Percentiles rank a stretch among this genome's conserved stretches.
phyloP scores from a whole-genome alignment of 495 filamentous ascomycete genomes.

The Aspergillus wentii region DNA sequence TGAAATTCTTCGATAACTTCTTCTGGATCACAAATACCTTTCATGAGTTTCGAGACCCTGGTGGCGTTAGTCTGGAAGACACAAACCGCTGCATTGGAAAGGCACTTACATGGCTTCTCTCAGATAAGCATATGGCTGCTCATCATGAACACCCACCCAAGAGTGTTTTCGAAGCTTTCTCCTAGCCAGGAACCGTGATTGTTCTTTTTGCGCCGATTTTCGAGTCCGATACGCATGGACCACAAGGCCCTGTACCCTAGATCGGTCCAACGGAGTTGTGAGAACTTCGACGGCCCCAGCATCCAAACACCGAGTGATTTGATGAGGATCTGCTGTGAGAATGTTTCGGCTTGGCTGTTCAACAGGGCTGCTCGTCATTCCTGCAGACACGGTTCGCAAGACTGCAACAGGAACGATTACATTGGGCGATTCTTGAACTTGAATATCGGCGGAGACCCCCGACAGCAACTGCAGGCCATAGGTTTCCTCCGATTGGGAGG shows the following conservation, averaged over 20 bases:
- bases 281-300: constrained; percentile 83
- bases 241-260: constrained; percentile 65
- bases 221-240: constrained; percentile 79
- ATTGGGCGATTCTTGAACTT: constrained; percentile 64
- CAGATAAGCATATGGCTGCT: constrained; percentile 84
- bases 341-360: constrained; percentile 36
- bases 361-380: constrained; percentile 18
- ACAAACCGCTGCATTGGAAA: not conserved
- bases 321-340: constrained; percentile 34
- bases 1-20: constrained; percentile 50
- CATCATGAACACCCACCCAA: constrained; percentile 85
- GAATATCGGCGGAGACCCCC: constrained; percentile 64
- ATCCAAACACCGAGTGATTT: constrained; percentile 67
- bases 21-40: constrained; percentile 78
- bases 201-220: constrained; percentile 63
- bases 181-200: constrained; percentile 57
- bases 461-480: constrained; percentile 67
- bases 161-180: constrained; percentile 76
- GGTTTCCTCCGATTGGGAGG: constrained; percentile 48
- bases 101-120: constrained; percentile 64
- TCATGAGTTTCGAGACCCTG: constrained; percentile 89
- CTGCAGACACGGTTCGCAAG: constrained; percentile 38
- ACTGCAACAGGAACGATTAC: constrained; percentile 71
- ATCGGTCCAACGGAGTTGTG: constrained; percentile 65
- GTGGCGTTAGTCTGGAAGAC: constrained; percentile 1